phyloP scores from a whole-genome alignment of 2,329 filamentous ascomycete species.

The Fusarium nurragi region DNA sequence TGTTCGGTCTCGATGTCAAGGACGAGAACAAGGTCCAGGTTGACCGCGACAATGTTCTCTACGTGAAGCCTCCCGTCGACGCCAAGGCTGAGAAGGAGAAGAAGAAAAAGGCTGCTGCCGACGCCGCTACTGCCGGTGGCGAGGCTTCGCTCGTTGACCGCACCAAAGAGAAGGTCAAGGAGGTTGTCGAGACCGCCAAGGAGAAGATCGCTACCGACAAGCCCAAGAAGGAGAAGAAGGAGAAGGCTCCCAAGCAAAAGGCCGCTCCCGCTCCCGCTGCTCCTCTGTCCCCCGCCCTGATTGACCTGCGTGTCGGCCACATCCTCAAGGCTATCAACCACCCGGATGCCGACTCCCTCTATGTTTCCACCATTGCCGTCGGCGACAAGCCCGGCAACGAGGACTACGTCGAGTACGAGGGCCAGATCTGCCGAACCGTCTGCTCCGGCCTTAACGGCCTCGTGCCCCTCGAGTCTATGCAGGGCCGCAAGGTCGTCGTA shows the following conservation, averaged over 20 bases:
- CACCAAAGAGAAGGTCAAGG: slow-evolving; percentile 68
- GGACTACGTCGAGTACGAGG: slow-evolving; percentile 91
- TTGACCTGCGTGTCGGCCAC: slow-evolving; percentile 95
- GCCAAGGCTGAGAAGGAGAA: slow-evolving; percentile 98
- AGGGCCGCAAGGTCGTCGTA: slow-evolving; percentile 91
- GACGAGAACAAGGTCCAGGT: slow-evolving; percentile 80
- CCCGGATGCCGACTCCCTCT: slow-evolving; percentile 95
- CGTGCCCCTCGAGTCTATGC: slow-evolving; percentile 94
- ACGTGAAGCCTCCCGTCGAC: slow-evolving; percentile 88
- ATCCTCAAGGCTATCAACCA: slow-evolving; percentile 96
- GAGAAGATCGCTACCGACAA: slow-evolving; percentile 53
- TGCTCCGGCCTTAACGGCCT: slow-evolving; percentile 97
- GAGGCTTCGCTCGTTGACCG: slow-evolving; percentile 65
- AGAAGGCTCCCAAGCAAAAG: slow-evolving; percentile 81
- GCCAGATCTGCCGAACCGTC: slow-evolving; percentile 90
- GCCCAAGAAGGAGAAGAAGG: slow-evolving; percentile 87
- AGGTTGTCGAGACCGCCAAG: slow-evolving; percentile 62
- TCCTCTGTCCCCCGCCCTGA: slow-evolving; percentile 82
- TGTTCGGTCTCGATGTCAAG: slow-evolving; percentile 75
- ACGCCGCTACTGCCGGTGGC: slow-evolving; percentile 63
- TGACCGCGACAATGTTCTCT: slow-evolving; percentile 81
- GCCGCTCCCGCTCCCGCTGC: slow-evolving; percentile 75
- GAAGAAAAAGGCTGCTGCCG: slow-evolving; percentile 85
- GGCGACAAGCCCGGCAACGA: slow-evolving; percentile 83
- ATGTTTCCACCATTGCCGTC: slow-evolving; percentile 93